Evolutionary conservation across 1,284 basidiomycete species (phyloP).

Genomic region (Sporisorium reilianum): DNA sequence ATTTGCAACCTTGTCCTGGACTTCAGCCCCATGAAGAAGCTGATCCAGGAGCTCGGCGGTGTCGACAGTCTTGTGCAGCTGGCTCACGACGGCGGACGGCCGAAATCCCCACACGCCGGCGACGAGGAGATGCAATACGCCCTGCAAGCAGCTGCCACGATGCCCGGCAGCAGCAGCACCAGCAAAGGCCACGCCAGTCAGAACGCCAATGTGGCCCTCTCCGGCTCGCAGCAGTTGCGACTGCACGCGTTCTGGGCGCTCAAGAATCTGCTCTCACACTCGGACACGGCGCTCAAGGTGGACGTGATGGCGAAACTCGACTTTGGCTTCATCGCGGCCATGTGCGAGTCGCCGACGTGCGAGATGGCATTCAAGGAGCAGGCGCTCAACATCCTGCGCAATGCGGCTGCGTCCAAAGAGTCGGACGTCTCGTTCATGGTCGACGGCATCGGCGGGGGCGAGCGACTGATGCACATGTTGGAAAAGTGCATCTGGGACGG

Average conservation of each 20-base stretch:
- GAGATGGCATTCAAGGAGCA: slow-evolving; percentile 57
- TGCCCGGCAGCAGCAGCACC: slow-evolving; percentile 8
- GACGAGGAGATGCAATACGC: slow-evolving; percentile 30
- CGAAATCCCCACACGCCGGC: neutral
- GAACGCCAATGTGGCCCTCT: neutral
- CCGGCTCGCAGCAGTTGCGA: slow-evolving; percentile 42
- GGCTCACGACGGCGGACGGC: slow-evolving; percentile 19
- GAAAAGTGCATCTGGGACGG: slow-evolving; percentile 57
- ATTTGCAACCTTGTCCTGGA: slow-evolving; percentile 65
- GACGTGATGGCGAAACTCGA: slow-evolving; percentile 46
- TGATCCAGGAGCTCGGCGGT: slow-evolving; percentile 54
- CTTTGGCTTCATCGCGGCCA: slow-evolving; percentile 27
- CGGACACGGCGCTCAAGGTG: slow-evolving; percentile 43
- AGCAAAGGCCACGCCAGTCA: neutral
- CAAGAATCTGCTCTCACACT: slow-evolving; percentile 62
- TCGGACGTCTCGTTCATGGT: slow-evolving; percentile 57
- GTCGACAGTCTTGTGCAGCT: slow-evolving; percentile 50
- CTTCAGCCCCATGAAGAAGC: slow-evolving; percentile 64
- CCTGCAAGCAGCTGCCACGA: slow-evolving; percentile 19
- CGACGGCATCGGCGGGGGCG: slow-evolving; percentile 47
- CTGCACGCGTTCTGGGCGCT: slow-evolving; percentile 65
- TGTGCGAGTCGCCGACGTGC: slow-evolving; percentile 19
- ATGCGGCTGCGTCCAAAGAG: slow-evolving; percentile 47
- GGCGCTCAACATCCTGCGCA: slow-evolving; percentile 63
- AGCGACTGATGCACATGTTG: slow-evolving; percentile 46